Evolutionary conservation across 192 early-diverging fungal genomes (phyloP).

Genomic region (Coemansia nantahalensis): DNA sequence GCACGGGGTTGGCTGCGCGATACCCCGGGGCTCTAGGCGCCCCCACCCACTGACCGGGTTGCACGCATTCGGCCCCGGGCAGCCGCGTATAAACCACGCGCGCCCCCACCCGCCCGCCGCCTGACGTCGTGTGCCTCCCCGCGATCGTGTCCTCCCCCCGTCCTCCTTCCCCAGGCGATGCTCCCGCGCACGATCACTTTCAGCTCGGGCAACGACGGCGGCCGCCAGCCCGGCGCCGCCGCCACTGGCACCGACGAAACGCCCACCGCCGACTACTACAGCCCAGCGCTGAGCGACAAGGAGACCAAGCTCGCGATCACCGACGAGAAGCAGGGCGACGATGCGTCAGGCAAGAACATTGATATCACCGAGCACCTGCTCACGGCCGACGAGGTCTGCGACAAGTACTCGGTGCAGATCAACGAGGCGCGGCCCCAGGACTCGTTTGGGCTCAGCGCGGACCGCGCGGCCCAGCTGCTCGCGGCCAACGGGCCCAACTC

Average conservation of each 20-base stretch:
- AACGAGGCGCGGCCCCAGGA: conserved; percentile 61
- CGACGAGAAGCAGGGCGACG: not conserved
- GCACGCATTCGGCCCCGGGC: no score
- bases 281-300: not conserved
- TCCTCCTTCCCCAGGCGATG: no score
- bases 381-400: conserved; percentile 54
- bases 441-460: conserved; percentile 66
- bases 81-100: no score
- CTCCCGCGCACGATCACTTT: conserved; percentile 5
- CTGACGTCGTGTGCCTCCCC: no score
- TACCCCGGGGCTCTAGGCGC: no score
- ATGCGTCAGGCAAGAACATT: conserved; percentile 28
- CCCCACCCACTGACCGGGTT: no score
- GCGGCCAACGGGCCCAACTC: conserved; percentile 76
- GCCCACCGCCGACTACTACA: no score
- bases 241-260: no score
- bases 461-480: conserved; percentile 65
- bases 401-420: conserved; percentile 52
- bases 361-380: conserved; percentile 63
- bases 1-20: no score
- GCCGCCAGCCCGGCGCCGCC: not conserved
- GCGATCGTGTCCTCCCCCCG: no score
- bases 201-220: not conserved
- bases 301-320: not conserved
- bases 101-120: no score